A percentile compares a stretch with the other conserved stretches of the same genome.
These are phyloP conservation scores for Lonicera japonica DNA, from an alignment of 129 eudicot species.

Conservation along the genomic window DNA sequence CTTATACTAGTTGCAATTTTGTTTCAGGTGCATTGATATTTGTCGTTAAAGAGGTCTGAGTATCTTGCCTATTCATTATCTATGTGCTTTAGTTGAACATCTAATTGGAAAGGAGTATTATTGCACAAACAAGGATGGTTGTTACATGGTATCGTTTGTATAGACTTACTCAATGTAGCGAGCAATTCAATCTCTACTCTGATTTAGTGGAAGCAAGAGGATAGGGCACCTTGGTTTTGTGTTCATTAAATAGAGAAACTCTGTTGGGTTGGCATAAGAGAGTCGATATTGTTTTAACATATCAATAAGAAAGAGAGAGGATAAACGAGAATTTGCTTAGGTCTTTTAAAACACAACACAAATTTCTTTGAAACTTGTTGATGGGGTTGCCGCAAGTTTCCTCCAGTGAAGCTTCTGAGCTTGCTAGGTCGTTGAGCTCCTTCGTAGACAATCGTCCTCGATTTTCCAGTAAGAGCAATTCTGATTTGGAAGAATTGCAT, in stretches of 20 bases:
- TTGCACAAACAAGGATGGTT: constrained; percentile 11
- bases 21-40: constrained; percentile 12
- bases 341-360: neutral
- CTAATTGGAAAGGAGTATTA: neutral
- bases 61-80: neutral
- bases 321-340: neutral
- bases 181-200: too few species aligned
- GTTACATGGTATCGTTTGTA: constrained; percentile 10
- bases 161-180: neutral
- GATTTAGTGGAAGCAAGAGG: constrained; percentile 1
- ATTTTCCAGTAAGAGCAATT: constrained; percentile 18
- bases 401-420: constrained; percentile 28
- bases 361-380: neutral
- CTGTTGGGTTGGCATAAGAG: neutral
- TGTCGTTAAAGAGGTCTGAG: constrained; percentile 9
- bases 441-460: constrained; percentile 21
- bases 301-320: neutral
- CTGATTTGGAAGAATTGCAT: constrained; percentile 28
- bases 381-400: constrained; percentile 86
- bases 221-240: neutral
- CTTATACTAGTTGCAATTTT: constrained; percentile 15
- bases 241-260: neutral
- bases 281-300: neutral
- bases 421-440: constrained; percentile 25
- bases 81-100: neutral